These are phyloP conservation scores for Tetrahymena malaccensis DNA, from an alignment of 73 alveolate species.

Conservation along the genomic window DNA sequence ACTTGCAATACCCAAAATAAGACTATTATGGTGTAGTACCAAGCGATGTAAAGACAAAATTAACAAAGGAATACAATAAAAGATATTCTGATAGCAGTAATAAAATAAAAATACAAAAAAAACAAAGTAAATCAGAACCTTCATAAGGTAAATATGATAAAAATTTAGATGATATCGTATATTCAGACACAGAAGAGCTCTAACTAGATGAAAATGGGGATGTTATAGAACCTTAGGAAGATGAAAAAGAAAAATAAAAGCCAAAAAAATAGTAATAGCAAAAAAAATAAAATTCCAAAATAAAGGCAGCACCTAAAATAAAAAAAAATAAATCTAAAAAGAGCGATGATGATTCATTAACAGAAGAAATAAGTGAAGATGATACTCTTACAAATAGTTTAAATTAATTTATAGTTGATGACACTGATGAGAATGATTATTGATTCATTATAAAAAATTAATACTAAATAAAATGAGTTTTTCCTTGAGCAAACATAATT, in stretches of 20 bases:
- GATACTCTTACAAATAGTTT: background rate
- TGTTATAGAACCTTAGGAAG: background rate
- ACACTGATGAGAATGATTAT: background rate
- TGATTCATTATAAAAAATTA: background rate
- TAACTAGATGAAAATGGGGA: background rate
- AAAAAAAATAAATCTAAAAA: background rate
- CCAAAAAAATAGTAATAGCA: too few relatives aligned
- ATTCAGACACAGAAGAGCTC: background rate
- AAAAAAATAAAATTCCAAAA: too few relatives aligned
- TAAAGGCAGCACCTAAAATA: background rate
- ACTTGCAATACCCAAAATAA: slow-evolving; percentile 20
- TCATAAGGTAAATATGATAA: background rate
- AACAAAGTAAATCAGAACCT: background rate
- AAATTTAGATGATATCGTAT: background rate
- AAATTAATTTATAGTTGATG: too few relatives aligned
- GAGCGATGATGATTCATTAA: background rate
- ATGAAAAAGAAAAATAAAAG: background rate
- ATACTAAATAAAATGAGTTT: too few relatives aligned
- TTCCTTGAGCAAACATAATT: too few relatives aligned
- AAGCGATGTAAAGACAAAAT: background rate
- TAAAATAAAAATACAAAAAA: too few relatives aligned
- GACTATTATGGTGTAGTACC: background rate
- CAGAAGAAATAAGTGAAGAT: background rate
- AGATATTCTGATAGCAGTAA: background rate
- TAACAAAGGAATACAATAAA: background rate